phyloP scores from a whole-genome alignment of 148 eudicot genomes.

The Chenopodium formosanum region DNA sequence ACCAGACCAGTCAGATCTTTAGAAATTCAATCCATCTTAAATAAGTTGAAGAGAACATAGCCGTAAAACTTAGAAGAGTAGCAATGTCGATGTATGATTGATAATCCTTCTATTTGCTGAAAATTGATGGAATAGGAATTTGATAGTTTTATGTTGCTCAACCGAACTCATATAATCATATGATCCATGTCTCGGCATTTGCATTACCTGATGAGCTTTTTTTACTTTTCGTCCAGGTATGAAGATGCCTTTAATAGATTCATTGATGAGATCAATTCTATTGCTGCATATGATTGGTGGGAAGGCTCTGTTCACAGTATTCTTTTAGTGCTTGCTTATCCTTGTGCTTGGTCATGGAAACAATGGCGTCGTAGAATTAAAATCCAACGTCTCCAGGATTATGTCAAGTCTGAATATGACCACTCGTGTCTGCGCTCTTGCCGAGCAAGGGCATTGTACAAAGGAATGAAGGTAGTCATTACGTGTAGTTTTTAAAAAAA shows the following conservation, averaged over 20 bases:
- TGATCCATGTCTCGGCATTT: neutral
- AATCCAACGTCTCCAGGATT: constrained; percentile 74
- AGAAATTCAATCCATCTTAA: too few species aligned
- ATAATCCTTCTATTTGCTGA: neutral
- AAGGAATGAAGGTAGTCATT: constrained; percentile 78
- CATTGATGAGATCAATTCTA: constrained; percentile 75
- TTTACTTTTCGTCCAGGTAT: constrained; percentile 42
- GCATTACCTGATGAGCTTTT: neutral
- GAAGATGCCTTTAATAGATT: constrained; percentile 90
- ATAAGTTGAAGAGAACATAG: too few species aligned
- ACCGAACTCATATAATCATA: neutral
- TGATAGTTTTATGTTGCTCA: neutral
- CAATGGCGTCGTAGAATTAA: constrained; percentile 89
- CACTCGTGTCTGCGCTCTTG: constrained; percentile 88
- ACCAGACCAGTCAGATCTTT: too few species aligned
- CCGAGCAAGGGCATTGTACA: constrained; percentile 80
- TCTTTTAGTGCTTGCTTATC: constrained; percentile 79
- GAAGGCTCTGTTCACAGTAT: constrained; percentile 88
- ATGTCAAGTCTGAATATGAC: constrained; percentile 81
- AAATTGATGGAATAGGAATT: neutral
- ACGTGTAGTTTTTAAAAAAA: neutral
- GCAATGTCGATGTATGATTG: neutral
- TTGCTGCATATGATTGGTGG: constrained; percentile 96
- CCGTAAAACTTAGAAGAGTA: neutral
- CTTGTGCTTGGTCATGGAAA: constrained; percentile 94